phyloP scores from a whole-genome alignment of 371 early-diverging fungal genomes.

The Apophysomyces sp. region DNA sequence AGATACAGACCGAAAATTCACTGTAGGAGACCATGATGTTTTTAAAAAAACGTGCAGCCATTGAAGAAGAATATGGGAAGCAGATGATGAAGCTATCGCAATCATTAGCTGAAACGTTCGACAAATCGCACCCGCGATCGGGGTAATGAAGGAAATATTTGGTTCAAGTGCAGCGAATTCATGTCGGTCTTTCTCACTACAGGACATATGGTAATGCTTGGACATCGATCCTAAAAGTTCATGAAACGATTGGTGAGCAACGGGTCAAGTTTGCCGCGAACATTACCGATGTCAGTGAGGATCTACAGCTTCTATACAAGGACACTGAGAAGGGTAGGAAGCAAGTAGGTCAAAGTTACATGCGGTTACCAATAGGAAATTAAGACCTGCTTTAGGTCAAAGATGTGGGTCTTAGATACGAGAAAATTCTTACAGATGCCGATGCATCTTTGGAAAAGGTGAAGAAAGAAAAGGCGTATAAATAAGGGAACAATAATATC shows the following conservation, averaged over 20 bases:
- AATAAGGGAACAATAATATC: neutral
- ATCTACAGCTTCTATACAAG: constrained; percentile 64
- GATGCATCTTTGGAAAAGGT: constrained; percentile 78
- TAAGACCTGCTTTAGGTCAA: constrained; percentile 53
- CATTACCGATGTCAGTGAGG: constrained; percentile 70
- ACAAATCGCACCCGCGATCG: constrained; percentile 47
- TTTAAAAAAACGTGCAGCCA: constrained; percentile 57
- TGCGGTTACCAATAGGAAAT: neutral
- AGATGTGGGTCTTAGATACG: constrained; percentile 71
- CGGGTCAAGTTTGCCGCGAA: constrained; percentile 61
- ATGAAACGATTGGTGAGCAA: constrained; percentile 76
- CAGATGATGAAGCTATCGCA: constrained; percentile 53
- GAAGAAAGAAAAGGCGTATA: neutral
- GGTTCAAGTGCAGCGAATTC: neutral
- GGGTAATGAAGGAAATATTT: constrained; percentile 25
- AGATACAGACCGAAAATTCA: neutral
- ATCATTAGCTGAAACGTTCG: constrained; percentile 42
- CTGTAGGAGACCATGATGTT: constrained; percentile 52
- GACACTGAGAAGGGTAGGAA: constrained; percentile 82
- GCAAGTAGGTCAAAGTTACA: constrained; percentile 47
- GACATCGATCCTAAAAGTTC: constrained; percentile 65
- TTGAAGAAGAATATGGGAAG: constrained; percentile 63
- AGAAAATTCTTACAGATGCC: constrained; percentile 66
- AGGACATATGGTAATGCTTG: constrained; percentile 64
- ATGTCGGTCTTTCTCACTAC: neutral